Evolutionary conservation across 495 filamentous ascomycete genomes (phyloP), one percentile per base, ranked within the genome.

Genomic region (Penicillium parvum): DNA sequence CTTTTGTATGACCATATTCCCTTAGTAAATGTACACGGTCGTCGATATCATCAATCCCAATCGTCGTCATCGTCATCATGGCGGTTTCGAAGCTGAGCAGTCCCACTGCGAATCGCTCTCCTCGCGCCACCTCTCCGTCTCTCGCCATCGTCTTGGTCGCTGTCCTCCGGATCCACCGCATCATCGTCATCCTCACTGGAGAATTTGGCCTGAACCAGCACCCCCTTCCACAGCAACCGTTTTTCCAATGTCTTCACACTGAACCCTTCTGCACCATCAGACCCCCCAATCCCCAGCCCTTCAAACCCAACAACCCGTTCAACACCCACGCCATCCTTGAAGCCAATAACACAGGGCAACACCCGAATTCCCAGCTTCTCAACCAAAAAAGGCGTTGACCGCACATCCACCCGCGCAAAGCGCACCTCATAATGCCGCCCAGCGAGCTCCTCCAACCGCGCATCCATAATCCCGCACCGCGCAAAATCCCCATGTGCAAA

Each of bases 281-380:
- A 74, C 8, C 68, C 71, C 1, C 71, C 69, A 32, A 71, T 64
- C 23, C 77, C 79, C 18, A 89, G 52, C 6, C 83, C 83, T 30
- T 88, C 86, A 64, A 90, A 90, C 0, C 86, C 86, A 40, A 88
- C 67, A 5, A 90, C 75, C 23, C 85, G 61, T 51, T 86, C 85
- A 28, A 79, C 76, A 2, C 71, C 69, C 26, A 84, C 62, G 4
- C 85, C 86, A 61, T 85, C 78, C 36, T 81, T 66, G 49, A 89
- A 89, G 16, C 77, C 78, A 49, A 90, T 76, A 38, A 90, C 81
- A 52, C 85, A 90, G 0, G 86, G 86, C 28, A 90, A 57, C 1
- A 89, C 80, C 44, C 80, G 65, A 7, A 90, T 73, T 33, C 78
- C 80, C 33, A 90, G 56, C 43, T 81, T 86, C 47, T 78, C 76